Base-by-base conservation (phyloP, 83 land plant species). In the Picea abies region DNA sequence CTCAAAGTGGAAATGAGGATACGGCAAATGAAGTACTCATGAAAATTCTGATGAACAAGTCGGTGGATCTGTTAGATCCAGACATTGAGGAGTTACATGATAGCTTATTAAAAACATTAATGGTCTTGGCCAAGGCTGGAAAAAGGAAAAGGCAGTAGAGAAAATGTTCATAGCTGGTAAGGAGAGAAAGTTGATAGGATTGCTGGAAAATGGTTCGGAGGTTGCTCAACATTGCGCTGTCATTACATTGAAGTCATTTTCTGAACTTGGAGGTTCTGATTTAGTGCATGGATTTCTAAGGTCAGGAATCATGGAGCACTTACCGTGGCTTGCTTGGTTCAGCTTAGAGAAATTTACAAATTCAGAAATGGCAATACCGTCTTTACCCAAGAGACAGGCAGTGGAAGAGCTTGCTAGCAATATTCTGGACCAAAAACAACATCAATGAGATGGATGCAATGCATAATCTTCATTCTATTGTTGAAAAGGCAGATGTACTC, bases 251-350 rank as follows among this genome's bases (percentile, higher is more conserved):
- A 89, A 89, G 78, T 81, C 88, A 37, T 84, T 89, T 76, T 81
- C 84, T 79, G 88, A 89, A 73, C 22, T 79, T 26, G 88, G 85
- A 16, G 90, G 87, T 22, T 76, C 82, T 16, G 81, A 60, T 61
- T 25, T 79, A 35, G 82, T 70, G 16, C 66, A 78, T 41, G 75
- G 72, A 15, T 83, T 65, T 61, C 86, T 84, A 63, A 81, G 49
- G 15, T 84, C 86, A 2, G 88, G 86, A 15, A 89, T 68, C 69
- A 62, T 89, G 70, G 76, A 72, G 35, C 80, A 83, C 25, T 44
- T 86, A 62, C 88, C 90, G 19, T 89, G 90, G 90, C 80, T 83
- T 78, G 88, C 79, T 6, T 76, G 86, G 78, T 82, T 83, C 20
- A 86, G 56, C 77, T 79, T 88, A 65, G 88, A 88, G 75, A 88